phyloP scores from a whole-genome alignment of 768 basidiomycete genomes.

The Phaeotremella fagi region DNA sequence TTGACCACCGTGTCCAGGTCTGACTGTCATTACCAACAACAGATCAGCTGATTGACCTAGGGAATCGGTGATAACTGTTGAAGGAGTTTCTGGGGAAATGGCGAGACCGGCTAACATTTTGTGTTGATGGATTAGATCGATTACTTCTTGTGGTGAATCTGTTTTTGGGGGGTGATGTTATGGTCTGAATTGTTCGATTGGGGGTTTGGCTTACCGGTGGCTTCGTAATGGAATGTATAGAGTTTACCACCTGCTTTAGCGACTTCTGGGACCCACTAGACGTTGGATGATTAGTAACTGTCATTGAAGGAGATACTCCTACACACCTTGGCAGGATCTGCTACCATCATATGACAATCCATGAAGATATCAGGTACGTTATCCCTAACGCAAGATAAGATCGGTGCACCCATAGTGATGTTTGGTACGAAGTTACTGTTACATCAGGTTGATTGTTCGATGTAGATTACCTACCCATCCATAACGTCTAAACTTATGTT shows the following conservation, averaged over 20 bases:
- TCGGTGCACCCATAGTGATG: slow-evolving; percentile 94
- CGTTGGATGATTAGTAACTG: neutral
- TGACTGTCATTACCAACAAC: slow-evolving; percentile 97
- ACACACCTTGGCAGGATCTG: slow-evolving; percentile 78
- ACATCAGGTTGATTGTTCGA: neutral
- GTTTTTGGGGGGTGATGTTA: neutral
- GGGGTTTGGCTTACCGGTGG: slow-evolving; percentile 61
- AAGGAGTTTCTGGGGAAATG: slow-evolving; percentile 91
- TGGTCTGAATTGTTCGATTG: neutral
- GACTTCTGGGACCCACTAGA: slow-evolving; percentile 90
- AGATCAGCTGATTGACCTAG: slow-evolving; percentile 81
- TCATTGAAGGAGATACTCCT: neutral
- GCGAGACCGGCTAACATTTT: slow-evolving; percentile 93
- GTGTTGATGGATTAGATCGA: slow-evolving; percentile 70
- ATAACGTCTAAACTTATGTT: slow-evolving; percentile 95
- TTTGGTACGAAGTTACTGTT: slow-evolving; percentile 93
- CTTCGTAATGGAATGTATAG: slow-evolving; percentile 96
- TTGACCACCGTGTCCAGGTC: slow-evolving; percentile 92
- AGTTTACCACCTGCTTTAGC: slow-evolving; percentile 90
- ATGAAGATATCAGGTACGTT: slow-evolving; percentile 92
- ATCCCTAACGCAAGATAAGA: slow-evolving; percentile 77
- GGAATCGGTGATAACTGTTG: slow-evolving; percentile 77
- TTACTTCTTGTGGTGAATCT: slow-evolving; percentile 55
- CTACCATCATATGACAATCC: slow-evolving; percentile 99
- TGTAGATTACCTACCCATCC: slow-evolving; percentile 69